Percentiles rank a stretch among this genome's conserved stretches.
Conservation (phyloP, 2,329 filamentous ascomycete species). For the Tricladium varicosporioides region DNA sequence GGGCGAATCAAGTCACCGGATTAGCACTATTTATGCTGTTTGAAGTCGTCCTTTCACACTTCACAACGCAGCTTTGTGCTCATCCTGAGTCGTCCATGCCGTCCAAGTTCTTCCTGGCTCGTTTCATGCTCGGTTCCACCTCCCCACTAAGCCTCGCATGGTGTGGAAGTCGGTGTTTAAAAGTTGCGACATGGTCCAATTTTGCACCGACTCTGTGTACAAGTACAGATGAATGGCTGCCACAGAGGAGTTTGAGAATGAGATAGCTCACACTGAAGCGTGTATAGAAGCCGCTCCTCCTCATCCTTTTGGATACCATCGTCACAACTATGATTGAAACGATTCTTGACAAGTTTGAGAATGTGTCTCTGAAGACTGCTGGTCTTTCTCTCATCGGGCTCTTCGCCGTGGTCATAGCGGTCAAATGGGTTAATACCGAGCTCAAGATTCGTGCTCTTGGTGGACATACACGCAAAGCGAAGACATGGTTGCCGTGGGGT, state of each 20-base stretch:
- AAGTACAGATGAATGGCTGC: not conserved
- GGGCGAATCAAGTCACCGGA: no score
- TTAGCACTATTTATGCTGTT: no score
- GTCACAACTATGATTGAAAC: constrained; percentile 24
- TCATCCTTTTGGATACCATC: not conserved
- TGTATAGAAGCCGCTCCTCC: no score
- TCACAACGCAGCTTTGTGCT: no score
- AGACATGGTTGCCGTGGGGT: constrained; percentile 47
- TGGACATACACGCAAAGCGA: constrained; percentile 39
- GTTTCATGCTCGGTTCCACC: no score
- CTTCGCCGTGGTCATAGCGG: constrained; percentile 30
- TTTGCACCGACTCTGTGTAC: constrained; percentile 14
- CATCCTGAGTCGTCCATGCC: no score
- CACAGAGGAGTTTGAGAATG: no score
- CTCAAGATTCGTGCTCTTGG: constrained; percentile 47
- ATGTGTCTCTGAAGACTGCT: constrained; percentile 39
- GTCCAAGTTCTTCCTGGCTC: no score
- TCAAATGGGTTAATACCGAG: constrained; percentile 40
- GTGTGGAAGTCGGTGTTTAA: constrained; percentile 8
- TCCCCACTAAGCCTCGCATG: no score
- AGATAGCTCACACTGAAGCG: no score
- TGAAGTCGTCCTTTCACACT: no score
- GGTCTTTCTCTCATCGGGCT: constrained; percentile 14
- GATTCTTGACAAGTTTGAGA: constrained; percentile 42
- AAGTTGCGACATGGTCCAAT: constrained; percentile 21